Percentiles rank a stretch among this genome's conserved stretches.
These are phyloP conservation scores for Didymellaceae sp. DNA, from an alignment of 2,329 filamentous ascomycete species.

Conservation along the genomic window DNA sequence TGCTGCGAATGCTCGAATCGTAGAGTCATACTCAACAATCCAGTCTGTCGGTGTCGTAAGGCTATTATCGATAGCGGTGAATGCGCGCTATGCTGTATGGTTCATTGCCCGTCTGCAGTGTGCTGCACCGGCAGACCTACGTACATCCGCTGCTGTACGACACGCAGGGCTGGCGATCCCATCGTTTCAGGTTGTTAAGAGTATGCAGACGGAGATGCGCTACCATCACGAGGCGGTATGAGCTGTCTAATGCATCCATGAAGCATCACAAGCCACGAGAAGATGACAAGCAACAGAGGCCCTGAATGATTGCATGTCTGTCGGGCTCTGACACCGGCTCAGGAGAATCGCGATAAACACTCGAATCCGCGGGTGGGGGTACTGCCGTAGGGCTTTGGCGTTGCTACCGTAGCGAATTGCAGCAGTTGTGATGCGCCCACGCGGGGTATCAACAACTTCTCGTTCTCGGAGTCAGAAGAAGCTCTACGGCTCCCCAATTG, in stretches of 20 bases:
- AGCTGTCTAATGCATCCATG: slow-evolving; percentile 11
- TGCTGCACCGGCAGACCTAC: slow-evolving; percentile 11
- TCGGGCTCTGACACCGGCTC: neutral
- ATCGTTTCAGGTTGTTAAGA: slow-evolving; percentile 7
- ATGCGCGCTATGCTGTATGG: slow-evolving; percentile 15
- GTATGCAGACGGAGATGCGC: slow-evolving; percentile 7
- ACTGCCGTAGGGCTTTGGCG: neutral
- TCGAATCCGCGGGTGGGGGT: neutral
- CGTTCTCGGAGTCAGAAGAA: neutral
- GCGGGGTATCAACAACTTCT: slow-evolving; percentile 4
- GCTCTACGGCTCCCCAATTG: slow-evolving; percentile 7
- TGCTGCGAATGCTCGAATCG: neutral
- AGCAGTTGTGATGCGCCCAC: slow-evolving; percentile 7
- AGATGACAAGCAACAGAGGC: neutral
- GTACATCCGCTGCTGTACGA: slow-evolving; percentile 15
- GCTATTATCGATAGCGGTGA: slow-evolving; percentile 12
- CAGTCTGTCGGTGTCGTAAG: slow-evolving; percentile 1
- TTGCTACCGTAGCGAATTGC: slow-evolving; percentile 10
- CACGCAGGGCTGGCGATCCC: slow-evolving; percentile 14
- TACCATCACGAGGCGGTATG: slow-evolving; percentile 12
- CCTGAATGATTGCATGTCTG: neutral
- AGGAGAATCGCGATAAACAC: neutral
- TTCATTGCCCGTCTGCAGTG: slow-evolving; percentile 6
- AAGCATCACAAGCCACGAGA: slow-evolving; percentile 3
- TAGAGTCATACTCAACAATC: slow-evolving; percentile 16